phyloP scores from a whole-genome alignment of 2,329 filamentous ascomycete species.

The Thielaviopsis ethacetica region DNA sequence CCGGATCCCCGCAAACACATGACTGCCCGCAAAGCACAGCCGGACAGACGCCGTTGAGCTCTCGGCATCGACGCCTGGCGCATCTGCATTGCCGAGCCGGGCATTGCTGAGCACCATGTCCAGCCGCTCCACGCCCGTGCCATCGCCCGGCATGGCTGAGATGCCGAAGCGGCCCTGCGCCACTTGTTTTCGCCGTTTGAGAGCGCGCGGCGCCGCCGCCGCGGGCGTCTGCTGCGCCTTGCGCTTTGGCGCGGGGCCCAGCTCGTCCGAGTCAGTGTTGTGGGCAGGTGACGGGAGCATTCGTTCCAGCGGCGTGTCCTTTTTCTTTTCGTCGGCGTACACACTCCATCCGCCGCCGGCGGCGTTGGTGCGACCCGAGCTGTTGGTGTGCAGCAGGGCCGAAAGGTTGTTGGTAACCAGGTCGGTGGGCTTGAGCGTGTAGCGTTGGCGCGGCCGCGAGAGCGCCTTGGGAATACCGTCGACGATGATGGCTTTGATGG shows the following conservation, averaged over 20 bases:
- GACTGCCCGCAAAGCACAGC: constrained; percentile 55
- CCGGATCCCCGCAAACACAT: constrained; percentile 68
- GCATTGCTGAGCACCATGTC: constrained; percentile 33
- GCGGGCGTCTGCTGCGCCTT: background rate
- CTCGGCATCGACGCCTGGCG: constrained; percentile 4
- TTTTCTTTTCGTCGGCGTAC: constrained; percentile 48
- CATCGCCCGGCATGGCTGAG: constrained; percentile 36
- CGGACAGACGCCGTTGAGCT: constrained; percentile 33
- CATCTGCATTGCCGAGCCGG: background rate
- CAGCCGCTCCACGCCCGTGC: constrained; percentile 43
- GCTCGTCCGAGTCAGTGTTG: constrained; percentile 9
- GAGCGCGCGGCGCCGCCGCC: constrained; percentile 17
- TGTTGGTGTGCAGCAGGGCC: constrained; percentile 52
- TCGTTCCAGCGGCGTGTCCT: constrained; percentile 38
- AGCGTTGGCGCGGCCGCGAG: constrained; percentile 56
- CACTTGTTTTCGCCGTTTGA: constrained; percentile 43
- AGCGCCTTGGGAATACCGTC: constrained; percentile 72
- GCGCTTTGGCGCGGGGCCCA: background rate
- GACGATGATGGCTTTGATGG: constrained; percentile 53
- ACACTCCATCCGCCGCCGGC: constrained; percentile 67
- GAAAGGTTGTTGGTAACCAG: constrained; percentile 56
- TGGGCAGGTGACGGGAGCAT: constrained; percentile 29
- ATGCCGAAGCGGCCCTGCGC: constrained; percentile 57
- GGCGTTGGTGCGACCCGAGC: constrained; percentile 51
- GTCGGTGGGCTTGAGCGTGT: constrained; percentile 49